Evolutionary conservation across 73 alveolate species (phyloP), one percentile per base, ranked within the genome.

Genomic region (Paramecium tetraurelia): DNA sequence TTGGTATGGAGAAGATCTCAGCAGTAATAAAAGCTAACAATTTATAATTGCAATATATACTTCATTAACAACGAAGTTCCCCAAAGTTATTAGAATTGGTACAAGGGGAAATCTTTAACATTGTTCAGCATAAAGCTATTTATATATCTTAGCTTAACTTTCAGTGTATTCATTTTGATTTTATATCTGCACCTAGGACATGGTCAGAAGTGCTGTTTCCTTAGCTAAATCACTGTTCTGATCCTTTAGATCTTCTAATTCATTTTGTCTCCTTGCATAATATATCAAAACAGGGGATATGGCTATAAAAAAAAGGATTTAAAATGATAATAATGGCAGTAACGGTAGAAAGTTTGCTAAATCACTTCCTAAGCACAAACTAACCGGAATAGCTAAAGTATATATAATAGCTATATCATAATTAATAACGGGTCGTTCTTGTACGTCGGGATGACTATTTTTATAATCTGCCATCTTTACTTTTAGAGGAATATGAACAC

Each of bases 361-460:
- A 80, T 33, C 70, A 80, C 72, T 46, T 16, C 90, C 90, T 24
- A 80, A 44, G 12, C 75, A 22, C 76, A 80, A 10, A 41, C 90
- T 22, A 2, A 41, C 5, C 2, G 77, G 90, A 46, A 80, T 80
- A 46, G 90, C 90, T n/a, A 80, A 46, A 6, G 63, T 24, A 46
- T 80, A 80, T 8, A 80, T 46, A 16, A 80, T 44, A 12, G 76
- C 75, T 22, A 80, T 48, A 10, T 80, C 70, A 20, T 12, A 80
- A 46, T 80, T 44, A 24, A 80, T 80, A 11, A 80, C 57, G 22
- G 77, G 90, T 46, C 90, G 7, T 80, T 80, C 90, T 44, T 75
- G 90, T 9, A 41, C 46, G 5, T 77, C 89, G 1, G 89, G 89
- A 77, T 77, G 89, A 9, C 90, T 80, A 22, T 40, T 18, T 80